Base-by-base conservation (phyloP, 2,329 filamentous ascomycete genomes). In the Calonectria fujianensis region DNA sequence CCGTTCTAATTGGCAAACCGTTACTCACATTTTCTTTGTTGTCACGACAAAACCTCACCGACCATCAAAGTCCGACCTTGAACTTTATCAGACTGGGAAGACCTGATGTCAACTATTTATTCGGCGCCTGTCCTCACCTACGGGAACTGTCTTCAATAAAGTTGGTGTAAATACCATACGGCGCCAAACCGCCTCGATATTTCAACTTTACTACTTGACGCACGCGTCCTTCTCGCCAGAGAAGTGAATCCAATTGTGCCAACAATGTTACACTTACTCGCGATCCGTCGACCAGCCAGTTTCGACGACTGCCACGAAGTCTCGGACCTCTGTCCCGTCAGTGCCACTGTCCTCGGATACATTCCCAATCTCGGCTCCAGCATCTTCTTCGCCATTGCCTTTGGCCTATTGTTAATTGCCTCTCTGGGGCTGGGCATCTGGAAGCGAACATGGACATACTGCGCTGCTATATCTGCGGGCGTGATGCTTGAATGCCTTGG, bases 381-480 rank as follows among this genome's bases (percentile, higher is more conserved):
- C 81, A 85, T 87, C 77, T 89, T 92, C 80, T 90, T 91, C 81
- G 84, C 87, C 52, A 82, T 87, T 67, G 85, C 84, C 27, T 92
- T 91, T 74, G 89, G 85, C 10, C 50, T 89, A 3, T 84, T 85
- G 10, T 79, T 85, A 11, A 59, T 91, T 35, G 83, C 81, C 13
- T 85, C 89, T 32, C 61, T 89, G 24, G 80, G 78, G 48, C 76
- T 88, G 13, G 89, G 89, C 7, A 78, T 89, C 18, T 86, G 86
- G 83, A 88, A 89, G 79, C 87, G 85, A 79, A 92, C 90, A 14
- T 92, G 90, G 89, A 87, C 88, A 0, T 93, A 89, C 77, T 89
- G 86, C 80, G 81, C 80, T 3, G 88, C 89, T 24, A 82, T 92
- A 10, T 82, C 86, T 0, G 84, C 87, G 3, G 91, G 91, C 2